Evolutionary conservation across 2,329 filamentous ascomycete genomes (phyloP).

Genomic region (Stachybotrys echinatus): DNA sequence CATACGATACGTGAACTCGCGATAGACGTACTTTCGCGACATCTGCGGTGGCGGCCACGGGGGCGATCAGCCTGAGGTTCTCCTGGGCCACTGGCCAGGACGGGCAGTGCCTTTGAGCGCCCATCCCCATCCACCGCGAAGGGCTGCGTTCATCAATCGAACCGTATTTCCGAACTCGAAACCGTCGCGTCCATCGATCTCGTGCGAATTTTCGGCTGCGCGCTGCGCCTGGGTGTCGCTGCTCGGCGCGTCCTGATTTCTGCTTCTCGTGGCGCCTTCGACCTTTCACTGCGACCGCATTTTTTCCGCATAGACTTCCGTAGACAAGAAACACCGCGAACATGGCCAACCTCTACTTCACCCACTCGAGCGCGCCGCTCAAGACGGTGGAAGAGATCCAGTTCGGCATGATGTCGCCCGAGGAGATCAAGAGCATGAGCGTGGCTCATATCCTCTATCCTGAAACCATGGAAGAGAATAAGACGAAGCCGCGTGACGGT

Average conservation of each 20-base stretch:
- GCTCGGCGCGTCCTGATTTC: constrained; percentile 5
- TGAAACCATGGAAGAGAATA: constrained; percentile 98
- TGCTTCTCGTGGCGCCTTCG: constrained; percentile 8
- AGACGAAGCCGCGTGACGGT: constrained; percentile 81
- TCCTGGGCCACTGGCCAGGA: constrained; percentile 42
- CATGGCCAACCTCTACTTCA: constrained; percentile 91
- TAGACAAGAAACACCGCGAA: constrained; percentile 33
- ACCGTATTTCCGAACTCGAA: not conserved
- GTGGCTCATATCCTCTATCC: constrained; percentile 94
- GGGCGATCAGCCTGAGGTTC: constrained; percentile 39
- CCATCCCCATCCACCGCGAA: constrained; percentile 31
- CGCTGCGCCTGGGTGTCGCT: constrained; percentile 12
- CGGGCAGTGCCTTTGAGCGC: constrained; percentile 35
- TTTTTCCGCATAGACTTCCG: constrained; percentile 10
- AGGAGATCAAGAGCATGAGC: constrained; percentile 99
- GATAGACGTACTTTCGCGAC: constrained; percentile 30
- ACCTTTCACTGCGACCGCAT: constrained; percentile 10
- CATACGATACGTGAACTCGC: constrained; percentile 27
- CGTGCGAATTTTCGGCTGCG: constrained; percentile 15
- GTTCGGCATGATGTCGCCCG: constrained; percentile 94
- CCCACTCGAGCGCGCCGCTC: constrained; percentile 90
- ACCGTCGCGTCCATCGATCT: constrained; percentile 2
- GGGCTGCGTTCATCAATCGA: constrained; percentile 25
- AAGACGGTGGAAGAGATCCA: constrained; percentile 99
- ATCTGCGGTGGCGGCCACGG: constrained; percentile 38